Base-by-base conservation (phyloP, 257 asterid genomes). In the Rehmannia glutinosa region DNA sequence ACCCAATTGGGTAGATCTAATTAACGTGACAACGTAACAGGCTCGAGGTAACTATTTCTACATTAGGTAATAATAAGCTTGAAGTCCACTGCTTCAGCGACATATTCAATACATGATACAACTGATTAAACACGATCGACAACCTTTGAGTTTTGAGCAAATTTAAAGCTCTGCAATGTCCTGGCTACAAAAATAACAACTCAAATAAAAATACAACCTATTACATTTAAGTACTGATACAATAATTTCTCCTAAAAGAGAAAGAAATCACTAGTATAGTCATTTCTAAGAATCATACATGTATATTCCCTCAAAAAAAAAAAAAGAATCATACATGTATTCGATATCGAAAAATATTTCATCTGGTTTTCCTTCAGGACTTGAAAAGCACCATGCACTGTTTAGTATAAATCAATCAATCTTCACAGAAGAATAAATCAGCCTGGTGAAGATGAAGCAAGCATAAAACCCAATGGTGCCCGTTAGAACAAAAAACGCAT, bases 381-480 rank as follows among this genome's bases (percentile, higher is more conserved):
- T 12, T 10, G 36, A 13, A 52, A 12, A n/a, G n/a, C n/a, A n/a
- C n/a, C n/a, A n/a, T n/a, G n/a, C n/a, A n/a, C n/a, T n/a, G n/a
- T n/a, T n/a, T n/a, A n/a, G n/a, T 47, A 33, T 33, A 6, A 25
- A 73, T 87, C 79, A 88, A 60, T 88, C 96, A n/a, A 86, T 86
- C 90, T 88, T 88, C 77, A 86, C 89, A 8, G 96, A 88, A 32
- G 96, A 88, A 78, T 88, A 88, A 51, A 86, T 88, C 51, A 86
- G 88, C 83, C 96, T 77, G 5, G 96, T 86, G 82, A 89, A 86
- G 88, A 86, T 72, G 76, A 86, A 84, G 82, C 96, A 89, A 0
- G 94, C 90, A 4, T 82, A 84, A 73, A 89, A 89, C 10, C 96
- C 96, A 2, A 88, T 86, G 64, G 89, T 82, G 41, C 96, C 96